These are phyloP conservation scores for Pestalotiopsis fici DNA, from an alignment of 2,329 filamentous ascomycete genomes.

Conservation along the genomic window DNA sequence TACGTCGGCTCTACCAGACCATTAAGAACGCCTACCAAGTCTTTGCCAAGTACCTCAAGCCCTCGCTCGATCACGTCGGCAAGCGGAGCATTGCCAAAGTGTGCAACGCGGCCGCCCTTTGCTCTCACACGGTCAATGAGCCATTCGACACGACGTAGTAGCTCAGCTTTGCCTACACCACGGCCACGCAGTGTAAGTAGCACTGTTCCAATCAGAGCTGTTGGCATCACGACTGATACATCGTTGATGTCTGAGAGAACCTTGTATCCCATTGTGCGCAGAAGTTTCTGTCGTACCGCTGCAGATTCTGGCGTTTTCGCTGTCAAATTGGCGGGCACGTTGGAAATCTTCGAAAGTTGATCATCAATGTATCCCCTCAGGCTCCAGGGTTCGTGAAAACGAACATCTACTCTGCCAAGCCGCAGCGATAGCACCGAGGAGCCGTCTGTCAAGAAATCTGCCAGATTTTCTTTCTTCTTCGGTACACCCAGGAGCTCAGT, in stretches of 20 bases:
- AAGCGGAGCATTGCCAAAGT: constrained; percentile 82
- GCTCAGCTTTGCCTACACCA: constrained; percentile 84
- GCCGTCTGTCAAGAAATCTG: constrained; percentile 80
- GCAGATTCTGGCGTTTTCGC: constrained; percentile 49
- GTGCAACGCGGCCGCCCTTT: constrained; percentile 89
- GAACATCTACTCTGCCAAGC: constrained; percentile 88
- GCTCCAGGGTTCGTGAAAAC: constrained; percentile 97
- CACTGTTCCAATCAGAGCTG: constrained; percentile 91
- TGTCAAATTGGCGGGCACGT: constrained; percentile 49
- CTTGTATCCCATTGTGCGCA: constrained; percentile 87
- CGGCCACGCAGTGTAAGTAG: constrained; percentile 87
- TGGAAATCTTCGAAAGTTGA: constrained; percentile 64
- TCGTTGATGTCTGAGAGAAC: constrained; percentile 93
- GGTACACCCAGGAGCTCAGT: constrained; percentile 90
- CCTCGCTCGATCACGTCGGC: constrained; percentile 85
- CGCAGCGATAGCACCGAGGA: constrained; percentile 88
- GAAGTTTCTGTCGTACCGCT: constrained; percentile 66
- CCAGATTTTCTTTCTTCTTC: constrained; percentile 92
- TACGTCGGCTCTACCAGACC: constrained; percentile 89
- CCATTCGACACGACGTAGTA: constrained; percentile 89
- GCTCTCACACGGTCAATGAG: constrained; percentile 77
- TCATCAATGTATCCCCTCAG: constrained; percentile 78
- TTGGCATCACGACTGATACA: constrained; percentile 97
- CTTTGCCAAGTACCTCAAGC: constrained; percentile 86
- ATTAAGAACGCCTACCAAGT: constrained; percentile 78